These are phyloP conservation scores for Kwoniella shivajii DNA, from an alignment of 1,284 basidiomycete genomes.

Conservation along the genomic window DNA sequence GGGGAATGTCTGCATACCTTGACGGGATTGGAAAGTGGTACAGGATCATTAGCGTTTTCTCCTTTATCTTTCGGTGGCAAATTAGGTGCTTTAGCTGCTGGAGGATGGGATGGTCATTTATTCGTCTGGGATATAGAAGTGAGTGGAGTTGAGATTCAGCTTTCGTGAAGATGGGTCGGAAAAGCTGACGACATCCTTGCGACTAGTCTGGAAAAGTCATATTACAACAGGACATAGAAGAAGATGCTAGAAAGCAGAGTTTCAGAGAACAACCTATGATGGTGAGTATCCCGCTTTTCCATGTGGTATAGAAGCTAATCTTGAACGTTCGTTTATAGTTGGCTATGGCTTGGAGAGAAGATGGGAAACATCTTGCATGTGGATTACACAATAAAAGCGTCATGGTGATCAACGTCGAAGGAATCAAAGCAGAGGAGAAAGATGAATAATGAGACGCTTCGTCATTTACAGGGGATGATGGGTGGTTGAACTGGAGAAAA, in stretches of 20 bases:
- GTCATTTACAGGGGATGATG: background rate
- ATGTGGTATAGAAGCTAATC: background rate
- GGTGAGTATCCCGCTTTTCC: conserved; percentile 21
- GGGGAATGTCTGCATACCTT: conserved; percentile 40
- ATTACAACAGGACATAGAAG: conserved; percentile 37
- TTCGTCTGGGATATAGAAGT: conserved; percentile 47
- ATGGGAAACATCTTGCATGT: conserved; percentile 45
- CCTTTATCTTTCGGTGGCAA: conserved; percentile 25
- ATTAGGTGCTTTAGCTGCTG: conserved; percentile 39
- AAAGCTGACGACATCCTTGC: background rate
- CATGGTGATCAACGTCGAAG: conserved; percentile 32
- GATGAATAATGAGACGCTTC: background rate
- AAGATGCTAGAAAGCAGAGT: conserved; percentile 31
- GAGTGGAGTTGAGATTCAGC: conserved; percentile 12
- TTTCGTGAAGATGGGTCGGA: background rate
- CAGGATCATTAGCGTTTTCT: conserved; percentile 44
- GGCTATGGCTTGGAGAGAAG: conserved; percentile 45
- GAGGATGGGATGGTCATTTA: conserved; percentile 45
- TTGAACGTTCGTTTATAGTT: conserved; percentile 20
- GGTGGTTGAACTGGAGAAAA: background rate
- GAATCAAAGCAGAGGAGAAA: background rate
- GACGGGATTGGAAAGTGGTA: conserved; percentile 40
- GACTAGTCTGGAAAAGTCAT: conserved; percentile 33
- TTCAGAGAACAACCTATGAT: conserved; percentile 40
- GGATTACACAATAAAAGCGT: conserved; percentile 44